A percentile compares a stretch with the other conserved stretches of the same genome.
Conservation (phyloP, 2,329 filamentous ascomycete species). For the Aureobasidium mangrovei region DNA sequence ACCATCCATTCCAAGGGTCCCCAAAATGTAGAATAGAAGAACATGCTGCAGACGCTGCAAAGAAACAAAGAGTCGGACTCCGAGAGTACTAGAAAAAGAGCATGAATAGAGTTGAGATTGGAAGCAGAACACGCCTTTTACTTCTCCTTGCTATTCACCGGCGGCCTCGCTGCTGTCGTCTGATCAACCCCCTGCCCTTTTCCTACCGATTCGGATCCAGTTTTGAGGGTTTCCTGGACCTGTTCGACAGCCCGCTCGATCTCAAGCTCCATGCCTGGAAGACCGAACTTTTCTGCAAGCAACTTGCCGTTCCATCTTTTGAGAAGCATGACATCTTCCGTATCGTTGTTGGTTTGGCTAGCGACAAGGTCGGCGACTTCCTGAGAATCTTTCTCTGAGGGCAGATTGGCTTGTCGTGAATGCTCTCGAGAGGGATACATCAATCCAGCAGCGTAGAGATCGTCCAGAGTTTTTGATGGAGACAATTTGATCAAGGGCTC, state of each 20-base stretch:
- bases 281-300: constrained; percentile 39
- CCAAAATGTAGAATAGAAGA: neutral
- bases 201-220: constrained; percentile 23
- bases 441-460: constrained; percentile 56
- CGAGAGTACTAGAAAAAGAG: neutral
- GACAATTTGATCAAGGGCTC: constrained; percentile 49
- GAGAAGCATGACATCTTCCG: constrained; percentile 41
- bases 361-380: constrained; percentile 32
- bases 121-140: neutral
- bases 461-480: constrained; percentile 62
- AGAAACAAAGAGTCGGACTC: neutral
- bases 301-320: constrained; percentile 43
- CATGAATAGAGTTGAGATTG: constrained; percentile 8
- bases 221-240: constrained; percentile 37
- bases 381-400: constrained; percentile 31
- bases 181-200: constrained; percentile 12
- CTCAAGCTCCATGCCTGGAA: constrained; percentile 46
- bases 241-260: constrained; percentile 46
- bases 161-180: neutral
- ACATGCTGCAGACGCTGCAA: neutral
- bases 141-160: neutral
- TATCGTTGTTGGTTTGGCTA: constrained; percentile 32
- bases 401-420: constrained; percentile 31
- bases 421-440: constrained; percentile 35
- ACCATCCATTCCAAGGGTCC: neutral